Percentiles rank a stretch among this genome's conserved stretches.
Conservation (phyloP, 495 filamentous ascomycete genomes). For the Parathielavia hyrcaniae region DNA sequence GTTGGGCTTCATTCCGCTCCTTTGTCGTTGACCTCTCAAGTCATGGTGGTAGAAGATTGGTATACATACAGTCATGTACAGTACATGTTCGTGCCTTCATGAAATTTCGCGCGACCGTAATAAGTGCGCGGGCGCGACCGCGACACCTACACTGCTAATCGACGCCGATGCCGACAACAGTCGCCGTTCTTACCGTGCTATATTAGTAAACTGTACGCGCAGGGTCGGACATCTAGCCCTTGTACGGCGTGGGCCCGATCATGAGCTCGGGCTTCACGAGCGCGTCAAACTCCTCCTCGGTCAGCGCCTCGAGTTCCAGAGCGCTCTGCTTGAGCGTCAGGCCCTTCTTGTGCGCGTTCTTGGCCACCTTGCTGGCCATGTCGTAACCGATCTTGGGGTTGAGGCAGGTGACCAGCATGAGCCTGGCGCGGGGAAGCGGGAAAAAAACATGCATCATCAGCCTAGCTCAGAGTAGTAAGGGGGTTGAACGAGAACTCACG, state of each 20-base stretch:
- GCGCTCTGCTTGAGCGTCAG: conserved; percentile 87
- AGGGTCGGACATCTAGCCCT: conserved; percentile 25
- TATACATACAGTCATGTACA: background rate
- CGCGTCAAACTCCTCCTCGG: conserved; percentile 84
- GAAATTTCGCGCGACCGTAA: too few species aligned
- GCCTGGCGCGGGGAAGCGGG: conserved; percentile 41
- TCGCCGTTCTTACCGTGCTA: background rate
- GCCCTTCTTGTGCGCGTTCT: conserved; percentile 99
- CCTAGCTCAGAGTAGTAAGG: conserved; percentile 7
- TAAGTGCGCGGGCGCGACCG: background rate
- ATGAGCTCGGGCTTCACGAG: conserved; percentile 94
- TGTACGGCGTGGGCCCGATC: conserved; percentile 69
- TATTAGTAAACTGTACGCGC: background rate
- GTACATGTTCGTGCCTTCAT: too few species aligned
- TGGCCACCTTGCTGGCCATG: conserved; percentile 95
- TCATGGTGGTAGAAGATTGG: too few species aligned
- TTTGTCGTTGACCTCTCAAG: too few species aligned
- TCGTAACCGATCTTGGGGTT: conserved; percentile 99
- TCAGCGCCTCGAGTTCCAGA: conserved; percentile 86
- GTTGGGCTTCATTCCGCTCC: background rate
- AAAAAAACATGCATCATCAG: conserved; percentile 6
- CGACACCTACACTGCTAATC: background rate
- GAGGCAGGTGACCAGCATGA: conserved; percentile 97
- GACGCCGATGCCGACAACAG: background rate
- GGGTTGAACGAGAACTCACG: conserved; percentile 38